Percentiles rank a stretch among this genome's conserved stretches.
Conservation (phyloP, 306 rosid genomes). For the Acacia confusa region DNA sequence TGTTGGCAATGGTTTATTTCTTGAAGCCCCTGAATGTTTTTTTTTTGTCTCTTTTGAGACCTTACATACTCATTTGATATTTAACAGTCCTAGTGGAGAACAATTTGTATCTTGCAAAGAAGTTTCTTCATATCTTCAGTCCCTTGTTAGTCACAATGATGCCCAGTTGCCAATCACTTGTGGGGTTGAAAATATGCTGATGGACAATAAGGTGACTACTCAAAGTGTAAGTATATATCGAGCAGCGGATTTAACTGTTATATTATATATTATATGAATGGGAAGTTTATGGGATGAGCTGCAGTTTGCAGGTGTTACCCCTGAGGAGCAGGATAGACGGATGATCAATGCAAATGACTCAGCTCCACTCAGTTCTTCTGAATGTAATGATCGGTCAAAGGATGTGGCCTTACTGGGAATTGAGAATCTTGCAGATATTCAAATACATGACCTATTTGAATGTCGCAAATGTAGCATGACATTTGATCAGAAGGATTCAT, state of each 20-base stretch:
- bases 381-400: slow-evolving; percentile 44
- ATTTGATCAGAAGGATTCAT: slow-evolving; percentile 72
- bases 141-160: slow-evolving; percentile 40
- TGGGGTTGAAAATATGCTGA: slow-evolving; percentile 41
- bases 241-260: slow-evolving; percentile 2
- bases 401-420: slow-evolving; percentile 51
- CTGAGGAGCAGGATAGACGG: slow-evolving; percentile 41
- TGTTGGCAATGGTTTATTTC: not conserved
- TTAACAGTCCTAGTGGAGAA: slow-evolving; percentile 77
- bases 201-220: slow-evolving; percentile 32
- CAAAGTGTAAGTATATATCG: slow-evolving; percentile 49
- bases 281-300: slow-evolving; percentile 34
- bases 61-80: slow-evolving; percentile 33
- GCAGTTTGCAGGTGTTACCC: slow-evolving; percentile 54
- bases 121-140: slow-evolving; percentile 62
- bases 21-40: not conserved
- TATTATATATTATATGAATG: slow-evolving; percentile 13
- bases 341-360: slow-evolving; percentile 41
- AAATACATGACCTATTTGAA: slow-evolving; percentile 75
- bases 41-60: not conserved
- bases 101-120: slow-evolving; percentile 81
- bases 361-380: slow-evolving; percentile 29
- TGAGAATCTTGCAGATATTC: slow-evolving; percentile 83
- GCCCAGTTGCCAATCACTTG: slow-evolving; percentile 31
- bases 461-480: slow-evolving; percentile 82